Percentiles rank a stretch among this genome's conserved stretches.
These are phyloP conservation scores for Fusarium nygamai DNA, from an alignment of 2,329 filamentous ascomycete species.

Conservation along the genomic window DNA sequence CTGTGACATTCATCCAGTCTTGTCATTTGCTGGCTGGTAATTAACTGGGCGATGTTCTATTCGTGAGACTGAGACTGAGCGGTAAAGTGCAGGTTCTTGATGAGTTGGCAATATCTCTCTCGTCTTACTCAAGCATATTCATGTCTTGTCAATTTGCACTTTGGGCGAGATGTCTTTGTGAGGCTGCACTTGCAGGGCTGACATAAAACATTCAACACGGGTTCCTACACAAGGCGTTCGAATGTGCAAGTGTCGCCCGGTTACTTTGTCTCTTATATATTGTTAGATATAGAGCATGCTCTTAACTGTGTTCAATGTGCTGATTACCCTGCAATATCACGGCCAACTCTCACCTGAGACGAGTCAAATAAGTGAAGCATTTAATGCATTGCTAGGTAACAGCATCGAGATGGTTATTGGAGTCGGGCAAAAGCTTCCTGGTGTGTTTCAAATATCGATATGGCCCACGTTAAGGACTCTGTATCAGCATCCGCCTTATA, in stretches of 20 bases:
- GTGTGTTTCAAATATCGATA: not conserved
- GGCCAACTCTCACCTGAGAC: not conserved
- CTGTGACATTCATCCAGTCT: not conserved
- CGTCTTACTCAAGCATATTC: not conserved
- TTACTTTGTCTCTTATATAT: not conserved
- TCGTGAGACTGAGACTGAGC: not conserved
- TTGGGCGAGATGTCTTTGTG: not conserved
- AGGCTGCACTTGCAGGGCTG: not conserved
- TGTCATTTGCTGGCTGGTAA: conserved; percentile 9
- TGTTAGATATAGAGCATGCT: not conserved
- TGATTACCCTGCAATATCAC: not conserved
- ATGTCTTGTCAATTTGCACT: not conserved
- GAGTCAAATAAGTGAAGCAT: not conserved
- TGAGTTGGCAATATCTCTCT: conserved; percentile 10
- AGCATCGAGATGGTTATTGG: not conserved
- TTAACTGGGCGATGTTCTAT: not conserved
- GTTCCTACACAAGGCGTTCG: conserved; percentile 6
- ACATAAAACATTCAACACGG: conserved; percentile 2
- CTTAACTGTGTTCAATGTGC: not conserved
- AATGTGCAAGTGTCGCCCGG: not conserved
- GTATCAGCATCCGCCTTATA: not conserved
- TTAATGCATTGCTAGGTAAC: not conserved
- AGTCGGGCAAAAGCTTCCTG: not conserved
- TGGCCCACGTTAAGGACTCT: not conserved
- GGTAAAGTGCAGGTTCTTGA: conserved; percentile 13